These are phyloP conservation scores for Myxozyma udenii DNA, from an alignment of 805 yeast species.

Conservation along the genomic window DNA sequence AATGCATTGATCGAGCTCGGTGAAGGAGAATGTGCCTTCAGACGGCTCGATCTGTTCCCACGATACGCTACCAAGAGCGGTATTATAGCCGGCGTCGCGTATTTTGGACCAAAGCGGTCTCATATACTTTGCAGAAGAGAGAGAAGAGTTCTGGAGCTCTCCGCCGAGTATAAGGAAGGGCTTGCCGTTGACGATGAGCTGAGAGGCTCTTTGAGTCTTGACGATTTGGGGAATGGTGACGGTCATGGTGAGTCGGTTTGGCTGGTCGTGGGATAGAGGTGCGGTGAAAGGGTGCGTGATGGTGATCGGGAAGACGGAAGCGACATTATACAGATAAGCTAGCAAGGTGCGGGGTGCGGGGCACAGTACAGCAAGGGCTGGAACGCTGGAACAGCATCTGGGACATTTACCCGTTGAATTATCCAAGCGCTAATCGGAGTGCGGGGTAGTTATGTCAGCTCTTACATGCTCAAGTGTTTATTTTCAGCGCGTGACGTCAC, in stretches of 20 bases:
- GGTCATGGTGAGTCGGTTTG: not conserved
- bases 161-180: conserved; percentile 24
- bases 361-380: too few species aligned
- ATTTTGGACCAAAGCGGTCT: conserved; percentile 19
- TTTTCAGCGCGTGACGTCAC: too few species aligned
- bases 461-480: too few species aligned
- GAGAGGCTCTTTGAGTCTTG: not conserved
- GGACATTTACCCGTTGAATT: too few species aligned
- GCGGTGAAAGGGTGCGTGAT: too few species aligned
- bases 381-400: too few species aligned
- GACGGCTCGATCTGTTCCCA: conserved; percentile 10
- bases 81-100: conserved; percentile 5
- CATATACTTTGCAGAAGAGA: conserved; percentile 25
- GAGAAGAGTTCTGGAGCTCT: conserved; percentile 28
- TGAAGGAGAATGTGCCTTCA: conserved; percentile 8
- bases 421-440: too few species aligned
- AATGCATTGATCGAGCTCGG: conserved; percentile 4
- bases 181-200: not conserved
- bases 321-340: too few species aligned
- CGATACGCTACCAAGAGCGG: conserved; percentile 3
- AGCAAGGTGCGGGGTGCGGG: too few species aligned
- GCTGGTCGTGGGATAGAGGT: too few species aligned
- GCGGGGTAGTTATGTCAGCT: too few species aligned
- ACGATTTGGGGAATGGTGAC: not conserved
- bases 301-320: too few species aligned